These are phyloP conservation scores for Vaucheria bursata DNA, from an alignment of 352 stramenopile genomes.

Conservation along the genomic window DNA sequence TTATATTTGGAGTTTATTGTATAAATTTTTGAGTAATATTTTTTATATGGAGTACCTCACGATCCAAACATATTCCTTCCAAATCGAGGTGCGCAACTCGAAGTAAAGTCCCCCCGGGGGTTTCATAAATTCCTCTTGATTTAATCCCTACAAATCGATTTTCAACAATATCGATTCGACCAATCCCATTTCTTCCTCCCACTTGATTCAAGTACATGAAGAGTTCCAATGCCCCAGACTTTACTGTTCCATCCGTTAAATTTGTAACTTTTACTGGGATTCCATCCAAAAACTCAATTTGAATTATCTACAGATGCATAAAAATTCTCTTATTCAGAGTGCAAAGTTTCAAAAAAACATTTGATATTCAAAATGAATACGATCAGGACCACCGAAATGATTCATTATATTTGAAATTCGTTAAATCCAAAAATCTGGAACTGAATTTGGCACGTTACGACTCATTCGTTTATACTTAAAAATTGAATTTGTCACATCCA, in stretches of 20 bases:
- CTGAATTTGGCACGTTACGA: no score
- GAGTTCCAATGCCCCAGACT: constrained; percentile 83
- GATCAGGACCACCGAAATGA: no score
- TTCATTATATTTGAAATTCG: no score
- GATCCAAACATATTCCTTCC: constrained; percentile 92
- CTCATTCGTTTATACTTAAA: no score
- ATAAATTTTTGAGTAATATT: no score
- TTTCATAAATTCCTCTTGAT: constrained; percentile 97
- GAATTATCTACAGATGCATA: constrained; percentile 63
- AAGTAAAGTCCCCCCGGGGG: constrained; percentile 85
- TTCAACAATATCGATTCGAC: constrained; percentile 97
- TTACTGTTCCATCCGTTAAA: constrained; percentile 64
- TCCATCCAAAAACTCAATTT: constrained; percentile 88
- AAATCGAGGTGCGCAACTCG: constrained; percentile 66
- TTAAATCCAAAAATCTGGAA: no score
- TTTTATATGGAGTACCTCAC: constrained; percentile 57
- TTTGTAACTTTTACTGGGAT: constrained; percentile 84
- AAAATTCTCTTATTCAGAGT: no score
- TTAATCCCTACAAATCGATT: constrained; percentile 99
- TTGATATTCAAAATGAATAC: no score
- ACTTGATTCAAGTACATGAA: constrained; percentile 96
- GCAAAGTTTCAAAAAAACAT: no score
- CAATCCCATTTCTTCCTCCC: constrained; percentile 88
- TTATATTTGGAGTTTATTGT: no score
- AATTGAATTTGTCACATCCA: no score